Base-by-base conservation (phyloP, 129 eudicot species). In the Helichrysum umbraculigerum region DNA sequence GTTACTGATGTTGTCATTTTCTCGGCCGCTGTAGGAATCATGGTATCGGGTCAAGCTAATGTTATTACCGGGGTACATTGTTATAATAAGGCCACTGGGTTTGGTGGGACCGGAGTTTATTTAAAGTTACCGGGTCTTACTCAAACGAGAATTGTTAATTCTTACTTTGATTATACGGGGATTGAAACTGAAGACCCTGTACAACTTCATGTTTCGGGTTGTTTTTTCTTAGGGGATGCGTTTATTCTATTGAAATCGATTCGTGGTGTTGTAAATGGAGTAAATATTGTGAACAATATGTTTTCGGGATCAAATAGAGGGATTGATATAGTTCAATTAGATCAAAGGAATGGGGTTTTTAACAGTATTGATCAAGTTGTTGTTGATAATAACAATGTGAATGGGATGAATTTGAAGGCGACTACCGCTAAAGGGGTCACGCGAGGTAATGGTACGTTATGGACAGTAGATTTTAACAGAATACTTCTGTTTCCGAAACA, bases 161-260 rank as follows among this genome's bases (percentile, higher is more conserved):
- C 87, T 11, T 94, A 94, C 82, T 34, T 94, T 42, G 98, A 94
- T 74, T 94, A 82, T 73, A 94, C 97, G 0, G 90, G 96, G 2
- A 94, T 94, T 9, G 98, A 91, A 0, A 79, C 92, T 0, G 98
- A 94, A 68, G 98, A 94, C 37, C 98, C 98, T 0, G 91, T 94
- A 7, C 98, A 94, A 70, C 90, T 91, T 60, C 80, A 80, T 35
- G 80, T 91, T 21, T 64, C 98, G 3, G 85, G 84, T 30, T 79
- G 87, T 68, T 94, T 94, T 54, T 94, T 94, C 72, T 84, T 94
- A 0, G 98, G 98, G 14, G 98, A 91, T 20, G 98, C 96, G 2
- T 84, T 51, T 52, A 64, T 94, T 65, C 4, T 83, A 4, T 67
- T 94, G 56, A 94, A 86, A 71, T 94, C 97, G 8, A 63, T 91